Evolutionary conservation across 208 protist genomes (phyloP).

Genomic region (Willaertia magna): DNA sequence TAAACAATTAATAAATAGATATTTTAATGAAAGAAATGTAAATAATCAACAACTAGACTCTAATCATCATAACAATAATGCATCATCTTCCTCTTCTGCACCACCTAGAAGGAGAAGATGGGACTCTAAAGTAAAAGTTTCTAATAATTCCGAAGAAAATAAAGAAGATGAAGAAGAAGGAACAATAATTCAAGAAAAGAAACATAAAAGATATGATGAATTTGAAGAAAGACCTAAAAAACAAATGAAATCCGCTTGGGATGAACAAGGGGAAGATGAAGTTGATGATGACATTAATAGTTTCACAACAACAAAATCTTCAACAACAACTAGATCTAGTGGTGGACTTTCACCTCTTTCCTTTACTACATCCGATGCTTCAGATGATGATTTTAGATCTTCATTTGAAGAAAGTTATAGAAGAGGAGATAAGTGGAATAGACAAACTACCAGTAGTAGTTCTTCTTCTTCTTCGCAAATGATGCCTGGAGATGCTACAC

Average conservation of each 20-base stretch:
- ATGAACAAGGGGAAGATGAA: not conserved
- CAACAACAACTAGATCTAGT: not conserved
- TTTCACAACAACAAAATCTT: not conserved
- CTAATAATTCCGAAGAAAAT: not conserved
- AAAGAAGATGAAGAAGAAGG: not conserved
- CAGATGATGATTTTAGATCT: not conserved
- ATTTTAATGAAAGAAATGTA: not conserved
- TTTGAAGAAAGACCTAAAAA: not conserved
- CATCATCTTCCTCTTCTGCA: not conserved
- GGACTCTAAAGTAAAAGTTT: not conserved
- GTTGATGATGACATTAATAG: not conserved
- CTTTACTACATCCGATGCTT: not conserved
- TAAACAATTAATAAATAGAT: not conserved
- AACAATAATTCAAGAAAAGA: too few relatives aligned
- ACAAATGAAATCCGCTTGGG: not conserved
- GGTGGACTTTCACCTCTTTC: not conserved
- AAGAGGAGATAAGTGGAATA: not conserved
- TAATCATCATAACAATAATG: not conserved
- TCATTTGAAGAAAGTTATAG: not conserved
- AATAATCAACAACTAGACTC: not conserved
- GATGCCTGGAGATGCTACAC: not conserved
- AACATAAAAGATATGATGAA: not conserved
- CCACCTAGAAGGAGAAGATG: not conserved
- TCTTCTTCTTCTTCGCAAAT: not conserved
- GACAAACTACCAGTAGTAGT: not conserved